A percentile compares a stretch with the other conserved stretches of the same genome.
These are phyloP conservation scores for Vanderwaltozyma tropicalis DNA, from an alignment of 805 yeast species.

Conservation along the genomic window DNA sequence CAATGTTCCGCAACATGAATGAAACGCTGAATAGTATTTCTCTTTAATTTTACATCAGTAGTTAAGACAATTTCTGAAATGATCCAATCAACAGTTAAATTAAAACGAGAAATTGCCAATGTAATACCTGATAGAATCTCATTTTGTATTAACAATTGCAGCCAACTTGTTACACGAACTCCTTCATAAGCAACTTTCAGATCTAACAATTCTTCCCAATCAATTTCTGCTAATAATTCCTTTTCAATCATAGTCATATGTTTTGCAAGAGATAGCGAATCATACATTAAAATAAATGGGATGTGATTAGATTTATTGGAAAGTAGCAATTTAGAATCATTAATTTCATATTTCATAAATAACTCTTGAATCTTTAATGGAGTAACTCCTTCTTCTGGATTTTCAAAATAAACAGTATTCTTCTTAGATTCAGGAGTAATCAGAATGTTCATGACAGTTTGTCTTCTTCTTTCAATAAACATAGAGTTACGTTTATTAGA, in stretches of 20 bases:
- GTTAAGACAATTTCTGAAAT: constrained; percentile 79
- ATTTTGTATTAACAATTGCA: constrained; percentile 55
- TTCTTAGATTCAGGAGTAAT: constrained; percentile 22
- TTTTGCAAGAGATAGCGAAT: constrained; percentile 55
- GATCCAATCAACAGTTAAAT: constrained; percentile 84
- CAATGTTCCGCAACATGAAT: constrained; percentile 80
- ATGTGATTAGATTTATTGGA: constrained; percentile 46
- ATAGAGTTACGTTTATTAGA: constrained; percentile 22
- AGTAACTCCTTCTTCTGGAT: constrained; percentile 2
- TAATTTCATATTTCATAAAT: constrained; percentile 16
- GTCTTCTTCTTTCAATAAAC: constrained; percentile 31
- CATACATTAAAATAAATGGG: constrained; percentile 70
- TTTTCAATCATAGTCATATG: constrained; percentile 82
- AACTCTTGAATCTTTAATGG: constrained; percentile 16
- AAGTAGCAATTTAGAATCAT: constrained; percentile 19
- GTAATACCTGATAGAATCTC: constrained; percentile 60
- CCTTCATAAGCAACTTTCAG: constrained; percentile 60
- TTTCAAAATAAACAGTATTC: constrained; percentile 3
- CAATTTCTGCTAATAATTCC: constrained; percentile 74
- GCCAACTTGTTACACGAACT: constrained; percentile 73
- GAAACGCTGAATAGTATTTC: constrained; percentile 67
- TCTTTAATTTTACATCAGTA: constrained; percentile 44
- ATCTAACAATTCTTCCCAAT: constrained; percentile 84
- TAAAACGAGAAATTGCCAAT: constrained; percentile 74
- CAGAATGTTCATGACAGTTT: constrained; percentile 28